Percentiles rank a stretch among this genome's conserved stretches.
Evolutionary conservation across 176 grass and related monocot species (phyloP).

Genomic region (Otatea glauca): DNA sequence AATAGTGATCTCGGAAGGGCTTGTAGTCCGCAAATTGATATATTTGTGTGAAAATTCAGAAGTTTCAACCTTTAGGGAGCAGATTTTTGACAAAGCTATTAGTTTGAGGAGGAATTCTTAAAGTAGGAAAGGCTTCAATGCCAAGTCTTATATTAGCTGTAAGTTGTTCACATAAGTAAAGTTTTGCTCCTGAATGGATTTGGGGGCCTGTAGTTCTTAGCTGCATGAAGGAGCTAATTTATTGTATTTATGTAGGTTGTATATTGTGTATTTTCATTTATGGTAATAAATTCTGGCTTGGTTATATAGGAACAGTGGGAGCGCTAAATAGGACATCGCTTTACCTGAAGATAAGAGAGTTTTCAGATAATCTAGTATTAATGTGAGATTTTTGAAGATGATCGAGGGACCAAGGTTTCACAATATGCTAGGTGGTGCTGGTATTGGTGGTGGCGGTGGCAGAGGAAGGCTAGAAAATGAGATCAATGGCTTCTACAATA

Average conservation of each 20-base stretch:
- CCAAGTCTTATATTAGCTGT: not conserved
- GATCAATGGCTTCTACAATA: conserved; percentile 55
- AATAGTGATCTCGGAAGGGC: not conserved
- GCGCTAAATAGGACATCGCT: not conserved
- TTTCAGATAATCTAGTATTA: not conserved
- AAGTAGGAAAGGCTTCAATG: not conserved
- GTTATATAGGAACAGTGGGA: conserved; percentile 26
- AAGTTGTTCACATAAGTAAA: not conserved
- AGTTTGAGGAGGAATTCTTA: not conserved
- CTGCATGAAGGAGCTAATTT: not conserved
- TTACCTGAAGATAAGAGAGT: not conserved
- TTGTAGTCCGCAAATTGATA: not conserved
- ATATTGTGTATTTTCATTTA: not conserved
- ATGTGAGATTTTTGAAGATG: conserved; percentile 45
- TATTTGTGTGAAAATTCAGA: not conserved
- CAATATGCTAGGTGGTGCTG: conserved; percentile 47
- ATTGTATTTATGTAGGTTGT: not conserved
- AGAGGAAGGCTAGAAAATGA: conserved; percentile 41
- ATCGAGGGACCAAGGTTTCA: conserved; percentile 56
- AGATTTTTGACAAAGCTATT: not conserved
- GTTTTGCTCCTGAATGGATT: not conserved
- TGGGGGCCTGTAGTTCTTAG: not conserved
- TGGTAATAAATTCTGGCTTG: not conserved
- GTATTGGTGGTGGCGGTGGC: conserved; percentile 27
- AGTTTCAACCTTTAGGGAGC: not conserved